Percentiles rank a stretch among this genome's conserved stretches.
Evolutionary conservation across 208 protist genomes (phyloP).

Genomic region (Trypanosoma conorhini): DNA sequence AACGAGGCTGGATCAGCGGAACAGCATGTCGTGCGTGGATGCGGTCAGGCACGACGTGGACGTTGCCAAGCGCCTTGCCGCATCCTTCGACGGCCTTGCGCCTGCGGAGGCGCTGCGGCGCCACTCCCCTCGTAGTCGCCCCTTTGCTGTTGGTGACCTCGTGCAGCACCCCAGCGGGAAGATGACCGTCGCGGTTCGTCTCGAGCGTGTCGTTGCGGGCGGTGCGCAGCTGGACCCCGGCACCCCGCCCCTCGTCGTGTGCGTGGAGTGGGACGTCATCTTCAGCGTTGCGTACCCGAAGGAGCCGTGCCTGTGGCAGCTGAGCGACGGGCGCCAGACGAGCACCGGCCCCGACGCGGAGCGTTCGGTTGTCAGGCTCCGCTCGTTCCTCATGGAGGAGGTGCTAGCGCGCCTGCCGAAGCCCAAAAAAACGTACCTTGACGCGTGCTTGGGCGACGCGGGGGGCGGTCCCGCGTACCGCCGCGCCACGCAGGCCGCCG

Average conservation of each 20-base stretch:
- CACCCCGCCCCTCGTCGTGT: conserved; percentile 13
- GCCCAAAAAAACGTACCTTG: background rate
- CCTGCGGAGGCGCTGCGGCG: background rate
- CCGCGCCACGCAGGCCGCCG: background rate
- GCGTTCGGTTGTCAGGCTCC: background rate
- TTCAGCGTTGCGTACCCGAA: conserved; percentile 47
- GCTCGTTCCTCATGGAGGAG: conserved; percentile 21
- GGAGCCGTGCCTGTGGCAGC: conserved; percentile 48
- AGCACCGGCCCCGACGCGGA: background rate
- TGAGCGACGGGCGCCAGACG: conserved; percentile 28
- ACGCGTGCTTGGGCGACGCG: background rate
- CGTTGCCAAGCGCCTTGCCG: background rate
- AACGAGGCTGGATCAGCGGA: background rate
- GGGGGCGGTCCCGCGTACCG: background rate
- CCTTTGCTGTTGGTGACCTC: background rate
- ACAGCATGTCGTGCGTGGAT: conserved; percentile 1
- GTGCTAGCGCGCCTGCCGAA: conserved; percentile 5
- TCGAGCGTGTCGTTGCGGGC: background rate
- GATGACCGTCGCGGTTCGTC: background rate
- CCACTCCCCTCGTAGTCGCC: background rate
- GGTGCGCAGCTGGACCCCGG: background rate
- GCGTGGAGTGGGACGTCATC: conserved; percentile 34
- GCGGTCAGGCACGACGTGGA: background rate
- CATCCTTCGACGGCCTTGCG: background rate
- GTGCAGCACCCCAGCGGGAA: background rate